These are phyloP conservation scores for Kazachstania taianensis DNA, from an alignment of 805 yeast species.

Conservation along the genomic window DNA sequence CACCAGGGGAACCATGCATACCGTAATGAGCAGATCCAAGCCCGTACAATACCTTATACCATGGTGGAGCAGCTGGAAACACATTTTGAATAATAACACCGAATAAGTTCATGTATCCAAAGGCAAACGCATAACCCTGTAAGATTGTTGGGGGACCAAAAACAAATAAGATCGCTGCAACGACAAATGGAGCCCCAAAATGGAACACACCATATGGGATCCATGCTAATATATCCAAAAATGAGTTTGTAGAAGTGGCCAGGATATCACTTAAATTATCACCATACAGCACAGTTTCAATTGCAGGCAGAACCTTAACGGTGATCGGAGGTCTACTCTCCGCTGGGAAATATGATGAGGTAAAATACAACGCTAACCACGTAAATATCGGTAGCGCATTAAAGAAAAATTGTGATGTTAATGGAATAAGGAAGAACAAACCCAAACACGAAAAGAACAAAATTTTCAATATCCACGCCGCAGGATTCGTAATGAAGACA, in stretches of 20 bases:
- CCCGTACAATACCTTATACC: constrained; percentile 84
- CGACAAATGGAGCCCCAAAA: constrained; percentile 82
- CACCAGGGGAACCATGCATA: constrained; percentile 94
- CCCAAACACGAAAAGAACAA: constrained; percentile 32
- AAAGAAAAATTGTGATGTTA: constrained; percentile 74
- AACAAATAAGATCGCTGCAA: constrained; percentile 64
- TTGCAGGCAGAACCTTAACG: constrained; percentile 80
- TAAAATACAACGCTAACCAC: constrained; percentile 78
- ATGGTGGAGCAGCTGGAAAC: constrained; percentile 95
- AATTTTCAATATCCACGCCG: constrained; percentile 33
- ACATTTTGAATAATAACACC: constrained; percentile 77
- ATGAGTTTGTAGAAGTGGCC: constrained; percentile 56
- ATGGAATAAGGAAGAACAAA: constrained; percentile 50
- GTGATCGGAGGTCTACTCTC: constrained; percentile 77
- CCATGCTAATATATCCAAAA: constrained; percentile 85
- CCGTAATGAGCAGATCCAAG: constrained; percentile 81
- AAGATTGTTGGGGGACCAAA: constrained; percentile 88
- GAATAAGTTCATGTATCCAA: constrained; percentile 84
- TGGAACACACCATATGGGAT: constrained; percentile 88
- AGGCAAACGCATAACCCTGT: constrained; percentile 80
- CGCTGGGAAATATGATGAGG: constrained; percentile 64
- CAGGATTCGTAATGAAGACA: constrained; percentile 51
- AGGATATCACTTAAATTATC: constrained; percentile 78
- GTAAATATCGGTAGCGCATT: constrained; percentile 75
- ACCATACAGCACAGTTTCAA: constrained; percentile 87